Evolutionary conservation across 352 stramenopile genomes (phyloP).

Genomic region (Saprolegnia diclina): DNA sequence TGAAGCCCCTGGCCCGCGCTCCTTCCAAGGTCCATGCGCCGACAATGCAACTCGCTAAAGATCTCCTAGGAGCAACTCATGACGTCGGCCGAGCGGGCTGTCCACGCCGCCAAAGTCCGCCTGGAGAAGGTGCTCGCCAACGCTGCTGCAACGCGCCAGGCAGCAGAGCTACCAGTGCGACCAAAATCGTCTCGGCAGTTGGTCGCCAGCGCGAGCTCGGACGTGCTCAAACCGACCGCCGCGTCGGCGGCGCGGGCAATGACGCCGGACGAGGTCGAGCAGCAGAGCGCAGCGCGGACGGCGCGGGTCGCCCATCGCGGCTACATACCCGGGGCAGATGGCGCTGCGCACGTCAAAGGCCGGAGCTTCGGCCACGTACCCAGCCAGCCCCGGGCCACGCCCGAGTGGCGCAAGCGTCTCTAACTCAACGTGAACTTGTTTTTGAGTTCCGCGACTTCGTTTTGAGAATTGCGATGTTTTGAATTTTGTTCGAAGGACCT

Average conservation of each 20-base stretch:
- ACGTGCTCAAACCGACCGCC: conserved; percentile 9
- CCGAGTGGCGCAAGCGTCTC: conserved; percentile 3
- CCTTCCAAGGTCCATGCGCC: conserved; percentile 7
- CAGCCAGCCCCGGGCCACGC: conserved; percentile 15
- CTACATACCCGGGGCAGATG: conserved; percentile 4
- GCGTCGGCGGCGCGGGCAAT: conserved; percentile 6
- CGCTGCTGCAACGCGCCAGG: background rate
- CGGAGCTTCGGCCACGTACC: conserved; percentile 21
- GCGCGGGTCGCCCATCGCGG: background rate
- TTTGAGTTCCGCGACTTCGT: background rate
- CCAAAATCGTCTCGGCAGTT: background rate
- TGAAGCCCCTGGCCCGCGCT: background rate
- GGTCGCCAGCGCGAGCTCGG: background rate
- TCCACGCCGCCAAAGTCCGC: conserved; percentile 2
- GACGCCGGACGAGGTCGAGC: conserved; percentile 12
- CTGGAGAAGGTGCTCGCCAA: conserved; percentile 3
- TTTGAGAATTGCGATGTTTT: background rate
- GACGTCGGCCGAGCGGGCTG: background rate
- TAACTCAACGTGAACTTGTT: background rate
- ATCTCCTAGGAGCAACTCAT: conserved; percentile 10
- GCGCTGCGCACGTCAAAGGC: conserved; percentile 21
- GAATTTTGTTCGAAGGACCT: background rate
- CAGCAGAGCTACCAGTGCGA: background rate
- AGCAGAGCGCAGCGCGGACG: background rate
- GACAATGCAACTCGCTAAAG: too few relatives aligned